phyloP scores from a whole-genome alignment of 345 rosid species.

The Pugionium cornutum region DNA sequence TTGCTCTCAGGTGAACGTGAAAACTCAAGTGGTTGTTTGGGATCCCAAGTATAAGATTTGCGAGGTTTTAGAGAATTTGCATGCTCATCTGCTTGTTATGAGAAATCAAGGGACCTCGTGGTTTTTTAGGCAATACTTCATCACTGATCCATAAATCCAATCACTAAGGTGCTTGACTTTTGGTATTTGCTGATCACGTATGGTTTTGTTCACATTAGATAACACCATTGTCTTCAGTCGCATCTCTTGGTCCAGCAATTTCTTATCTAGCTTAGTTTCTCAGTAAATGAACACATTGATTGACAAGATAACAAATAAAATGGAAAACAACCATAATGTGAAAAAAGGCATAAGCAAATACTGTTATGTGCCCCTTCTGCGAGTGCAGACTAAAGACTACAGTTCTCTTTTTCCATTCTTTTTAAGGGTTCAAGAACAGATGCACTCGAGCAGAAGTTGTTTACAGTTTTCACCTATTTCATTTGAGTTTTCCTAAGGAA shows the following conservation, averaged over 20 bases:
- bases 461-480: conserved; percentile 23
- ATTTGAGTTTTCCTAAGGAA: conserved; percentile 11
- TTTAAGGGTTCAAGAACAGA: conserved; percentile 32
- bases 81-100: conserved; percentile 70
- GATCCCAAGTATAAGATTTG: conserved; percentile 87
- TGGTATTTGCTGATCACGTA: no score
- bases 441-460: conserved; percentile 29
- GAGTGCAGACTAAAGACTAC: conserved; percentile 24
- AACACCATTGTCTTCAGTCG: not conserved
- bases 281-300: conserved; percentile 2
- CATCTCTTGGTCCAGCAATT: not conserved
- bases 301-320: not conserved
- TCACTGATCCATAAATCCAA: no score
- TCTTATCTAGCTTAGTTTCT: conserved; percentile 4
- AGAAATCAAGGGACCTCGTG: no score
- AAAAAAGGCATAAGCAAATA: conserved; percentile 14
- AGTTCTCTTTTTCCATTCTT: conserved; percentile 23
- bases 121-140: no score
- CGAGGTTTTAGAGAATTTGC: conserved; percentile 61
- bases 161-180: no score
- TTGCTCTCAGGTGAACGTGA: conserved; percentile 55
- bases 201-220: no score
- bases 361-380: conserved; percentile 7
- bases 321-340: not conserved
- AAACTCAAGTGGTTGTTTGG: conserved; percentile 71